phyloP scores from a whole-genome alignment of 176 grass and related monocot species.

The Juncus effusus region DNA sequence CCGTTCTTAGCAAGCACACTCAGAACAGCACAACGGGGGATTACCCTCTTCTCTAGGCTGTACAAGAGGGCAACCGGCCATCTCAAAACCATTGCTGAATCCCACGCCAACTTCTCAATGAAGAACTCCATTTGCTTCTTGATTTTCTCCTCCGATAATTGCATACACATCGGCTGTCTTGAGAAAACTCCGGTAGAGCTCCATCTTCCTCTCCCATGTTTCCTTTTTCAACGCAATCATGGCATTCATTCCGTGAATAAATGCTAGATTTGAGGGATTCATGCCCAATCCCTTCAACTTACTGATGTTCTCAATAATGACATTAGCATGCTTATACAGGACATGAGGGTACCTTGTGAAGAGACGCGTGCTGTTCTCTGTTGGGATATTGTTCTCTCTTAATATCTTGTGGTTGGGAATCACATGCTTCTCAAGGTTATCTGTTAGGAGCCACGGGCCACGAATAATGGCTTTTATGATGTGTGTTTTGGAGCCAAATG shows the following conservation, averaged over 20 bases:
- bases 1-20: too few relatives aligned
- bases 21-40: too few relatives aligned
- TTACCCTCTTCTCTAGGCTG: too few relatives aligned
- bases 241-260: not conserved
- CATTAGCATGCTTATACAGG: not conserved
- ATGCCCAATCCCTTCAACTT: constrained; percentile 23
- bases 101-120: not conserved
- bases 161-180: constrained; percentile 24
- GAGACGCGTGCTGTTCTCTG: not conserved
- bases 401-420: not conserved
- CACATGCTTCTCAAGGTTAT: not conserved
- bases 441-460: constrained; percentile 1
- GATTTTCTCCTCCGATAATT: not conserved
- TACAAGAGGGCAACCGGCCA: too few relatives aligned
- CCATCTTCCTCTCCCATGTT: constrained; percentile 27
- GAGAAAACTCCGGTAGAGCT: constrained; percentile 17
- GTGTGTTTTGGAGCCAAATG: too few relatives aligned
- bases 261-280: not conserved
- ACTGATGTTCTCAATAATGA: not conserved
- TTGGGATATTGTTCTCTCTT: not conserved
- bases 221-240: constrained; percentile 1
- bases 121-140: too few relatives aligned
- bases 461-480: not conserved
- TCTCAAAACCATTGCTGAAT: too few relatives aligned
- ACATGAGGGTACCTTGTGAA: not conserved